These are phyloP conservation scores for Populus hybrid DNA, from an alignment of 441 rosid genomes.

Conservation along the genomic window DNA sequence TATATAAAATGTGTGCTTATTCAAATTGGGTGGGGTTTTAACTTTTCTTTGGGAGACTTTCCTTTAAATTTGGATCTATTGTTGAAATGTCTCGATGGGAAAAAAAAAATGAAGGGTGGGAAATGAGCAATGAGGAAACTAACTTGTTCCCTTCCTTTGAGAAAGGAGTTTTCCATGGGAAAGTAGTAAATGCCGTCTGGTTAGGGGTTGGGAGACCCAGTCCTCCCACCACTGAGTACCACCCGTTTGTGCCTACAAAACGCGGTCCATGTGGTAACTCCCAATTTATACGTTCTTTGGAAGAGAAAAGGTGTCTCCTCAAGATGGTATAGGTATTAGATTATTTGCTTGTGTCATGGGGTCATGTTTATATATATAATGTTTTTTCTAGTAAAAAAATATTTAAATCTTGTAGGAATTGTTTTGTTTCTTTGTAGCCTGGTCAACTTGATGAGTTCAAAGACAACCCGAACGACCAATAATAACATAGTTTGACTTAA, in stretches of 20 bases:
- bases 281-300: constrained; percentile 2
- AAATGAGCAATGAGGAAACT: constrained; percentile 23
- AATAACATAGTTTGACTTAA: too few species aligned
- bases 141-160: constrained; percentile 17
- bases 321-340: too few species aligned
- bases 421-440: too few species aligned
- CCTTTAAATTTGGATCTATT: constrained; percentile 51
- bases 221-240: constrained; percentile 19
- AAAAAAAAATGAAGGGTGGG: constrained; percentile 26
- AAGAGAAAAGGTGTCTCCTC: background rate
- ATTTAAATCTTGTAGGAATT: too few species aligned
- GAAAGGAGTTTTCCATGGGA: constrained; percentile 26
- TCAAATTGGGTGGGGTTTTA: background rate
- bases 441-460: too few species aligned
- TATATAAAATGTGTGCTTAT: background rate
- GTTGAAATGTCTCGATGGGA: constrained; percentile 29
- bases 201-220: constrained; percentile 41
- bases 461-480: too few species aligned
- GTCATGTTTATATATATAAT: too few species aligned
- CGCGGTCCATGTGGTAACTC: constrained; percentile 10
- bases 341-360: background rate
- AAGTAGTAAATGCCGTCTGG: constrained; percentile 42
- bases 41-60: constrained; percentile 17
- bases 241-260: constrained; percentile 1
- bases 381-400: too few species aligned